Base-by-base conservation (phyloP, 352 stramenopile species). In the Phytophthora europaea region DNA sequence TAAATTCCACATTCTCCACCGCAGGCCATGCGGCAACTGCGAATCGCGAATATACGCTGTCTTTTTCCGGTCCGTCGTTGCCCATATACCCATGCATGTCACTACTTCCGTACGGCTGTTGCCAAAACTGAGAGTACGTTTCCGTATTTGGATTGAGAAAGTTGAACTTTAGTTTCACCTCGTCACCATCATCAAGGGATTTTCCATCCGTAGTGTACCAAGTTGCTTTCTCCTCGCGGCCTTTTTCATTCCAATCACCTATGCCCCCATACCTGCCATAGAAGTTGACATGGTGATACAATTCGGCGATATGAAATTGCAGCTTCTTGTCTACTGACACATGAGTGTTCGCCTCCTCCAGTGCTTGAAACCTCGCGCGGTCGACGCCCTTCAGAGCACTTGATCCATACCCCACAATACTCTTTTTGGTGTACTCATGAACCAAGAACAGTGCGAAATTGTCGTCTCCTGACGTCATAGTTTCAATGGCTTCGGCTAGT, bases 401-500 rank as follows among this genome's bases (percentile, higher is more conserved):
- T 6, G 26, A 34, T 0, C 71, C 71, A 7, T 62, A 36, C 16
- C 55, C 52, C 3, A 8, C n/a, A 54, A 75, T 75, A 31, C 58
- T 71, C 6, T 67, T 65, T 15, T 70, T 61, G 23, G 71, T 70
- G 15, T 70, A 79, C 48, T 75, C 57, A 18, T 79, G 58, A 0
- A 20, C 47, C 20, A 81, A 31, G 18, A 81, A 23, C 31, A 81
- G 22, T 9, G 61, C 63, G 28, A 66, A 71, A 3, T 33, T 47
- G 8, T 89, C 56, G 26, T 83, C 85, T 64, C 79, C 76, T 31
- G 73, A 74, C 59, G 76, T 59, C 63, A 76, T 73, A 23, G 80
- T 68, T 12, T 62, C 56, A 1, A 75, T 64, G 47, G 76, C 76
- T 7, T 63, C 64, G 9, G 43, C 26, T 16, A 66, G 28, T 15